Base-by-base conservation (phyloP, 2,329 filamentous ascomycete genomes). In the Didymella pinodella region DNA sequence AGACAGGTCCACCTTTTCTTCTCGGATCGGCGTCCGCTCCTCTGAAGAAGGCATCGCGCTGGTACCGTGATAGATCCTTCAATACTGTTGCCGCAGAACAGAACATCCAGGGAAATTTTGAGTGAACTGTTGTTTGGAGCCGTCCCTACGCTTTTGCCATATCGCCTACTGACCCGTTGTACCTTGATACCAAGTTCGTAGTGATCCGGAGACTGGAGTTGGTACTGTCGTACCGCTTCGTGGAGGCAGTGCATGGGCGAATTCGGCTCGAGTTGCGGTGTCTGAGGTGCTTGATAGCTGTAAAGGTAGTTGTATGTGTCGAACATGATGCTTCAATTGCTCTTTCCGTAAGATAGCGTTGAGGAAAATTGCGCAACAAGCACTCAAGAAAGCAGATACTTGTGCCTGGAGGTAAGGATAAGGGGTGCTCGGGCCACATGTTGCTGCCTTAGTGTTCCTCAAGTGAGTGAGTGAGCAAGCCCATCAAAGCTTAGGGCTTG, bases 121-220 rank as follows among this genome's bases (percentile, higher is more conserved):
- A 38, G 4, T 7, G 5, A n/a, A 2, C 10, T 44, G 16, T n/a
- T 14, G 4, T 38, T 36, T 0, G 12, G 10, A 0, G 7, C 2
- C 0, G 1, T 16, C 1, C 22, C n/a, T 14, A 8, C 12, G 8
- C 25, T 32, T 20, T 28, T 4, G 0, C 4, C 18, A 3, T n/a
- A 20, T 18, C 36, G 16, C 16, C 5, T 7, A 3, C 18, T 8
- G 12, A 18, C 6, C 40, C 53, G 49, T 2, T 45, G 29, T 2
- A 41, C 49, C 14, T 45, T 38, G 20, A 58, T 12, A 4, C 16
- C 25, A 7, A 58, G 49, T 14, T 49, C 49, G 11, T 53, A 53
- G 14, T 48, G 48, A 7, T 22, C 29, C 4, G 48, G 44, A 6
- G 48, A 53, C 22, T 45, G 49, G 1, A 45, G 20, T 28, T 38